Evolutionary conservation across 495 filamentous ascomycete genomes (phyloP).

Genomic region (Cercophora scortea): DNA sequence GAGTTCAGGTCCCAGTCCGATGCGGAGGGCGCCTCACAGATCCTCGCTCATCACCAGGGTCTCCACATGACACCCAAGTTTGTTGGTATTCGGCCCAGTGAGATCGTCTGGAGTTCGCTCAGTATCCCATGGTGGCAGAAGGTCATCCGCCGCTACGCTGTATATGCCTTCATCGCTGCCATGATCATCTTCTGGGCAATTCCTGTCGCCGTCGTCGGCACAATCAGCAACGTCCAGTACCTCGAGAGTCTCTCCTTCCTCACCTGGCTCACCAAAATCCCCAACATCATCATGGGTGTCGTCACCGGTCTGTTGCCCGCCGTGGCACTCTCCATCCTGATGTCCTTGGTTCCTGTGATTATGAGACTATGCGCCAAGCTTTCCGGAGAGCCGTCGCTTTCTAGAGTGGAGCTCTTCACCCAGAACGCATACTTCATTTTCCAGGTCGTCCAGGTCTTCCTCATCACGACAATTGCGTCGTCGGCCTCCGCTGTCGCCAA

Average conservation of each 20-base stretch:
- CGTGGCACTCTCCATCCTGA: constrained; percentile 73
- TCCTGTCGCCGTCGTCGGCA: constrained; percentile 78
- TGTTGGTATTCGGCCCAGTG: constrained; percentile 75
- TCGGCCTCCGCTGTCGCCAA: constrained; percentile 59
- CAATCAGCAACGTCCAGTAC: constrained; percentile 75
- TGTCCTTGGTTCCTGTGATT: constrained; percentile 82
- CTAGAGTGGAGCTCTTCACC: constrained; percentile 73
- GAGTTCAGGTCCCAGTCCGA: constrained; percentile 77
- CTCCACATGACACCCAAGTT: constrained; percentile 89
- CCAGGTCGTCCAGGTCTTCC: constrained; percentile 91
- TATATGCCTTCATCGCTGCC: constrained; percentile 61
- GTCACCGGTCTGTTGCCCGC: constrained; percentile 79
- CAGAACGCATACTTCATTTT: constrained; percentile 94
- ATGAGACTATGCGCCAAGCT: constrained; percentile 70
- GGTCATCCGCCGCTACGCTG: constrained; percentile 61
- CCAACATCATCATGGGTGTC: constrained; percentile 62
- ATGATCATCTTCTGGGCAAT: constrained; percentile 96
- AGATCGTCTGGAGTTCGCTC: constrained; percentile 86
- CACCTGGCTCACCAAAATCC: constrained; percentile 65
- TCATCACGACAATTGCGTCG: constrained; percentile 74
- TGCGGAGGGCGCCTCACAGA: constrained; percentile 81
- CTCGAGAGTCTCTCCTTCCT: constrained; percentile 61
- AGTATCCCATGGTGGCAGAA: constrained; percentile 84
- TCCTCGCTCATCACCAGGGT: constrained; percentile 79
- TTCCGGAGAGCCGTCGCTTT: constrained; percentile 67